Evolutionary conservation across 495 filamentous ascomycete genomes (phyloP).

Genomic region (Tuber umbilicatum): DNA sequence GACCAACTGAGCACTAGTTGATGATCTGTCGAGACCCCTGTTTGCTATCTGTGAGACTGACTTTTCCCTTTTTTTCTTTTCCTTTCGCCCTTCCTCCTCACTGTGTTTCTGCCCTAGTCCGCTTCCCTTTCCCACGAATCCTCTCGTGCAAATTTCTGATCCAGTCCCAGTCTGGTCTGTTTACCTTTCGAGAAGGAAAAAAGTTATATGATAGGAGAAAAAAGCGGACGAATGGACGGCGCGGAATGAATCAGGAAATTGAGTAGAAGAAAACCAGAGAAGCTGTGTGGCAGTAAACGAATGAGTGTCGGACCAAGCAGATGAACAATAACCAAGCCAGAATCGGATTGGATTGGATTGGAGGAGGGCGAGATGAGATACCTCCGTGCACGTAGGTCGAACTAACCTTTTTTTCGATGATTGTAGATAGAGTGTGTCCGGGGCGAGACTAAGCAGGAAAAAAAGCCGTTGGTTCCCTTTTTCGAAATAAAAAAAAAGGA

Average conservation of each 20-base stretch:
- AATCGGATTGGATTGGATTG: conserved; percentile 15
- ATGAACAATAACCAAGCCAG: conserved; percentile 29
- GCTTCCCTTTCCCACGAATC: not conserved
- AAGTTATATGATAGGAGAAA: not conserved
- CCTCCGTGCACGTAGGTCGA: not conserved
- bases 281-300: conserved; percentile 27
- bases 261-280: not conserved
- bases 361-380: not conserved
- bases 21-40: conserved; percentile 38
- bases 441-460: not conserved
- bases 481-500: not conserved
- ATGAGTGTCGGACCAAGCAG: conserved; percentile 27
- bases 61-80: conserved; percentile 11
- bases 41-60: conserved; percentile 2
- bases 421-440: not conserved
- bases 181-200: not conserved
- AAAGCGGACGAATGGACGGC: not conserved
- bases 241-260: not conserved
- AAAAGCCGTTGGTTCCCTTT: not conserved
- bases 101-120: not conserved
- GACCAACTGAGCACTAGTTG: conserved; percentile 33
- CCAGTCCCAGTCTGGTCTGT: conserved; percentile 2
- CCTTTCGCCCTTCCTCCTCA: not conserved
- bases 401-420: not conserved
- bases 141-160: not conserved